Percentiles rank a stretch among this genome's conserved stretches.
These are phyloP conservation scores for Colletotrichum viniferum DNA, from an alignment of 2,329 filamentous ascomycete genomes.

Conservation along the genomic window DNA sequence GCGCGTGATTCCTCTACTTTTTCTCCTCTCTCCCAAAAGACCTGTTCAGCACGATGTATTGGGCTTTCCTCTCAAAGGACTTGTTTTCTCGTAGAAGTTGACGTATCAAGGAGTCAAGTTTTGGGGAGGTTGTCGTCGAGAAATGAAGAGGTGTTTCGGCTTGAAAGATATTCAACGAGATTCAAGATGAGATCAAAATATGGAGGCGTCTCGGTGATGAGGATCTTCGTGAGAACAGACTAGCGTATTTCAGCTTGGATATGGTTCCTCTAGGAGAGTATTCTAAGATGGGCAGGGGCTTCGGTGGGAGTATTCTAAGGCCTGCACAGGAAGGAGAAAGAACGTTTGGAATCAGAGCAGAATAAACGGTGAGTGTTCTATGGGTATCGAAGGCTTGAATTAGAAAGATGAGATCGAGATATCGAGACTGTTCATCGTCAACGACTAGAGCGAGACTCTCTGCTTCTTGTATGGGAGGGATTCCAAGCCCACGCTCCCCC, in stretches of 20 bases:
- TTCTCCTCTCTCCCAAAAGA: not conserved
- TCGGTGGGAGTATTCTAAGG: not conserved
- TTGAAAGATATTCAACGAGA: not conserved
- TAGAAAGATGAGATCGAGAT: not conserved
- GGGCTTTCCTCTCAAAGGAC: not conserved
- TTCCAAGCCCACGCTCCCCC: not conserved
- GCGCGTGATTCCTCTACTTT: not conserved
- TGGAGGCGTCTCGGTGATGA: not conserved
- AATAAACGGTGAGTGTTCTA: not conserved
- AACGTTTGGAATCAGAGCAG: not conserved
- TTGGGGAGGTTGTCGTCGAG: not conserved
- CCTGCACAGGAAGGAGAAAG: conserved; percentile 6
- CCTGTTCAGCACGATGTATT: not conserved
- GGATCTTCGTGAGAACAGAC: conserved; percentile 11
- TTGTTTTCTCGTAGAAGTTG: not conserved
- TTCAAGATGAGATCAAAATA: not conserved
- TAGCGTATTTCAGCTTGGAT: conserved; percentile 11
- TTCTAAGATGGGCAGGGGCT: not conserved
- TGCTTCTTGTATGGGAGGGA: not conserved
- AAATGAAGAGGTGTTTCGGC: not conserved
- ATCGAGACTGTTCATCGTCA: not conserved
- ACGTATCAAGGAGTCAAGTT: not conserved
- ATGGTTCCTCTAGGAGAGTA: not conserved
- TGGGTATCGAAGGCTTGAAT: not conserved
- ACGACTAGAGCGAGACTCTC: not conserved